These are phyloP conservation scores for Crithidia mellificae DNA, from an alignment of 208 protist species.

Conservation along the genomic window DNA sequence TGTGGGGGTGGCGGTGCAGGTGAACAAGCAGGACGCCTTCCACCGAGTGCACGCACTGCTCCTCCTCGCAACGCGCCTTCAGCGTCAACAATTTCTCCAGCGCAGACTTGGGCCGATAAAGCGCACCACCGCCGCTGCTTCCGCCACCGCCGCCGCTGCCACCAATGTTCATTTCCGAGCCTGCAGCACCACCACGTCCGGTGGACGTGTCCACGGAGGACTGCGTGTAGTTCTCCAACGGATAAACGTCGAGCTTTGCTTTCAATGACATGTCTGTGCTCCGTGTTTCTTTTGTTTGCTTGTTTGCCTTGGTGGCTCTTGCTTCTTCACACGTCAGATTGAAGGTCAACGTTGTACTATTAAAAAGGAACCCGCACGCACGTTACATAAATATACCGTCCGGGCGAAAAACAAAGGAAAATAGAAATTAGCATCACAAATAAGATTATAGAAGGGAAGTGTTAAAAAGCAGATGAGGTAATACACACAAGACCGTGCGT, in stretches of 20 bases:
- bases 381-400: too few relatives aligned
- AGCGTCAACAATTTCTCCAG: conserved; percentile 84
- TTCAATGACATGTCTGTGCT: conserved; percentile 80
- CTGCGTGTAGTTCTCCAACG: conserved; percentile 73
- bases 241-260: conserved; percentile 82
- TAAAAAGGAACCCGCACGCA: too few relatives aligned
- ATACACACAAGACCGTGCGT: too few relatives aligned
- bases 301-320: neutral
- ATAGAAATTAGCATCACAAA: too few relatives aligned
- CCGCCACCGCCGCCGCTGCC: neutral
- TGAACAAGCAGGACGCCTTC: conserved; percentile 92
- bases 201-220: conserved; percentile 24
- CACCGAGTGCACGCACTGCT: conserved; percentile 82
- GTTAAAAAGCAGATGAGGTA: too few relatives aligned
- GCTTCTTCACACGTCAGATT: too few relatives aligned
- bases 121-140: neutral
- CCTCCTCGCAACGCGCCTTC: conserved; percentile 80
- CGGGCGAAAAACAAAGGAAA: too few relatives aligned
- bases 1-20: conserved; percentile 92
- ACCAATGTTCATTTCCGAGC: conserved; percentile 24
- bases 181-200: conserved; percentile 29
- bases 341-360: too few relatives aligned
- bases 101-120: conserved; percentile 58
- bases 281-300: neutral
- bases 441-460: too few relatives aligned